A percentile compares a stretch with the other conserved stretches of the same genome.
Evolutionary conservation across 176 grass and related monocot species (phyloP).

Genomic region (Carex littledalei): DNA sequence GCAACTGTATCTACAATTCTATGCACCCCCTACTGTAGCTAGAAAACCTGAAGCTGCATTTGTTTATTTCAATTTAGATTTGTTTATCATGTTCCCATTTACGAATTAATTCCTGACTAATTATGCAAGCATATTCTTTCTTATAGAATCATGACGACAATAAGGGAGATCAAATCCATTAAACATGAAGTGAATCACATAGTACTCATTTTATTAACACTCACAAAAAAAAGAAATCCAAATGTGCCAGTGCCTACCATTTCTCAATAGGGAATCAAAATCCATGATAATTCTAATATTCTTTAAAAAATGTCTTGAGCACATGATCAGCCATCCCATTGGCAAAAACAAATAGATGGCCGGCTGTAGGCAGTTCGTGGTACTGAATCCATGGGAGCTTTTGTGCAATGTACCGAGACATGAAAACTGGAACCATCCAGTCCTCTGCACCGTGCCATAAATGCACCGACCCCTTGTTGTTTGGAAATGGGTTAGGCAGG

Average conservation of each 20-base stretch:
- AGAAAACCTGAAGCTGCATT: background rate
- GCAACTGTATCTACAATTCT: background rate
- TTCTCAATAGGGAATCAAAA: background rate
- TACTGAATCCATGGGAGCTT: conserved; percentile 63
- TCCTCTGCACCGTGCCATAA: conserved; percentile 80
- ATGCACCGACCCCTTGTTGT: conserved; percentile 45
- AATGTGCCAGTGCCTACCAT: background rate
- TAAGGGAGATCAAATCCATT: background rate
- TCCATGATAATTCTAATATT: background rate
- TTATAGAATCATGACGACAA: background rate
- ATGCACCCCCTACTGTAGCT: background rate
- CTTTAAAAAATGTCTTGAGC: conserved; percentile 43
- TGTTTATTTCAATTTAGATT: background rate
- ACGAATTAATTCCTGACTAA: background rate
- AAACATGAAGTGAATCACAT: background rate
- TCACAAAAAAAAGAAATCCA: background rate
- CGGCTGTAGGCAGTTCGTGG: conserved; percentile 57
- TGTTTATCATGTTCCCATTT: background rate
- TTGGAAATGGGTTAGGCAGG: conserved; percentile 57
- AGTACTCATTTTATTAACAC: background rate
- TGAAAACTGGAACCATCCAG: conserved; percentile 37
- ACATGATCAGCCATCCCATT: conserved; percentile 55
- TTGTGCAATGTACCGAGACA: conserved; percentile 53
- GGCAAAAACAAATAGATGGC: conserved; percentile 51
- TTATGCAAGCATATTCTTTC: background rate